Conservation (phyloP, 495 filamentous ascomycete genomes). For the Penicillium canescens region DNA sequence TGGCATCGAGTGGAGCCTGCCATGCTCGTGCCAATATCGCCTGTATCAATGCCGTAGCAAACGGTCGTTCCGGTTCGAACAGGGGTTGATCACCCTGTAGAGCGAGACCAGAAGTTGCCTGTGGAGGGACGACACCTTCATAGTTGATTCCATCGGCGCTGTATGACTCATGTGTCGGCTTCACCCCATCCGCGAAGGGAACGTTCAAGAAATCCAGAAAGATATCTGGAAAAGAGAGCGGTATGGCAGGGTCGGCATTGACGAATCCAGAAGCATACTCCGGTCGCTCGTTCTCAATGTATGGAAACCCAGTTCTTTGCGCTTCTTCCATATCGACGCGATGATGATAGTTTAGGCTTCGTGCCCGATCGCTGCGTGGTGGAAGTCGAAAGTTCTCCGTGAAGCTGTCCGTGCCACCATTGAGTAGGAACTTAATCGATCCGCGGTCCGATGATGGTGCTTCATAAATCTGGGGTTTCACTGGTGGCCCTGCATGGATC, state of each 20-base stretch:
- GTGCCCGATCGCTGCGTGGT: conserved; percentile 39
- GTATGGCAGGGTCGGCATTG: conserved; percentile 24
- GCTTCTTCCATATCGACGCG: conserved; percentile 27
- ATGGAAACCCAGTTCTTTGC: conserved; percentile 16
- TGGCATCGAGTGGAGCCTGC: conserved; percentile 37
- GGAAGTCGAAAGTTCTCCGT: conserved; percentile 46
- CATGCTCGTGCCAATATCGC: conserved; percentile 37
- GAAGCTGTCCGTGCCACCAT: conserved; percentile 47
- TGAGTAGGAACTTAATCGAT: conserved; percentile 50
- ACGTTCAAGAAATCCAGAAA: conserved; percentile 46
- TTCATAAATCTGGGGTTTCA: conserved; percentile 25
- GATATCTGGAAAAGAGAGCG: conserved; percentile 41
- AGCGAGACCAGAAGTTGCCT: conserved; percentile 18
- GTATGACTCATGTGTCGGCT: conserved; percentile 24
- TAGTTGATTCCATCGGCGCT: conserved; percentile 17
- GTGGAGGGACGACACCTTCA: conserved; percentile 10
- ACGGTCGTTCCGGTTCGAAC: conserved; percentile 39
- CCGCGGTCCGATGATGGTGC: conserved; percentile 39
- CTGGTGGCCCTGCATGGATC: conserved; percentile 18
- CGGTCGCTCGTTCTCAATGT: conserved; percentile 15
- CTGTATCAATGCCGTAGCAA: conserved; percentile 38
- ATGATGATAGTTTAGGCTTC: conserved; percentile 36
- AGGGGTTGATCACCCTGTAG: conserved; percentile 18
- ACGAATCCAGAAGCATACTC: conserved; percentile 22
- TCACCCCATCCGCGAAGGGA: conserved; percentile 37